A percentile compares a stretch with the other conserved stretches of the same genome.
phyloP scores from a whole-genome alignment of 768 basidiomycete species.

The Myochromella boudieri region DNA sequence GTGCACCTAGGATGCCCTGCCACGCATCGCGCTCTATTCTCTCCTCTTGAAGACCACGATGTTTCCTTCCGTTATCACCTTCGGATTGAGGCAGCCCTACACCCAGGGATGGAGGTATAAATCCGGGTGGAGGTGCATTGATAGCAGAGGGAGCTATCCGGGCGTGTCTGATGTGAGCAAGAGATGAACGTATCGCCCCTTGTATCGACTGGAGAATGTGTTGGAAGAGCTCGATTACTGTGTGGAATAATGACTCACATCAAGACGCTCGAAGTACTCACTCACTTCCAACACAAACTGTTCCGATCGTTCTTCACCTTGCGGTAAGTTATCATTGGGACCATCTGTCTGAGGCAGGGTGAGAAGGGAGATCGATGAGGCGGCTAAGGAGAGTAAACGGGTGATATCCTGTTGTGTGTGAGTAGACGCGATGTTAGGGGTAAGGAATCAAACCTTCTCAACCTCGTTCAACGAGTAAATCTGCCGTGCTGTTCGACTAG shows the following conservation, averaged over 20 bases:
- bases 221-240: not conserved
- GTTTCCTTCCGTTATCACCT: conserved; percentile 33
- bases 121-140: conserved; percentile 70
- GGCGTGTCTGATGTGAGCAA: conserved; percentile 79
- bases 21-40: conserved; percentile 76
- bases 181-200: conserved; percentile 68
- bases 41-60: conserved; percentile 75
- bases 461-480: conserved; percentile 80
- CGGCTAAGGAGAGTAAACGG: conserved; percentile 71
- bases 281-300: conserved; percentile 84
- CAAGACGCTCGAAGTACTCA: conserved; percentile 82
- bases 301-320: conserved; percentile 82
- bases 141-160: conserved; percentile 89
- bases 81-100: conserved; percentile 62
- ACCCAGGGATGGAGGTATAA: conserved; percentile 77
- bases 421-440: not conserved
- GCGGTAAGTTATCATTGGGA: conserved; percentile 65
- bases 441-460: conserved; percentile 56
- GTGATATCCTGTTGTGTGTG: conserved; percentile 64
- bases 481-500: conserved; percentile 77
- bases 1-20: conserved; percentile 69
- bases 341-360: conserved; percentile 82
- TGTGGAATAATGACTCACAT: conserved; percentile 45
- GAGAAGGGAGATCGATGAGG: conserved; percentile 75
- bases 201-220: conserved; percentile 61